These are phyloP conservation scores for Aaosphaeria pasadenensis DNA, from an alignment of 2,329 filamentous ascomycete species.

Conservation along the genomic window DNA sequence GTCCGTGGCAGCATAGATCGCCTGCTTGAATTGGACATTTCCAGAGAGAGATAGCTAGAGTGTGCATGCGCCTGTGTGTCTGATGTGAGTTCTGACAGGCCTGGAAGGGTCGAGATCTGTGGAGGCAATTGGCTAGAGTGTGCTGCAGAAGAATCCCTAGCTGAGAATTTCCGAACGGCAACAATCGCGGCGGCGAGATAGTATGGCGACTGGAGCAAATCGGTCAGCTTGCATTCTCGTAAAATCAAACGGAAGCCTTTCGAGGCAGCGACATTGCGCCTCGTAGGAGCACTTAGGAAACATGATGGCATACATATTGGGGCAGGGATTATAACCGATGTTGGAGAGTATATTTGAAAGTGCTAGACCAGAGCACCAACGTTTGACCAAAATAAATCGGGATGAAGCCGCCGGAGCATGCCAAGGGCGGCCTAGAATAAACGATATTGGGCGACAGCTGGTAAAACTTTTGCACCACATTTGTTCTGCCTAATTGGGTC, in stretches of 20 bases:
- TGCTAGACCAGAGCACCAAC: slow-evolving; percentile 25
- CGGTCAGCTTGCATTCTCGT: slow-evolving; percentile 16
- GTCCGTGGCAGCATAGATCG: too few species aligned
- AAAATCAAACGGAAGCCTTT: slow-evolving; percentile 14
- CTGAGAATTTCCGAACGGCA: slow-evolving; percentile 12
- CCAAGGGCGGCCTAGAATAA: slow-evolving; percentile 29
- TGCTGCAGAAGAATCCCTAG: slow-evolving; percentile 3
- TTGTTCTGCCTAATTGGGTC: slow-evolving; percentile 32
- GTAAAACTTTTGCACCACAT: slow-evolving; percentile 26
- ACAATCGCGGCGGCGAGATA: slow-evolving; percentile 10
- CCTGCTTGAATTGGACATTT: too few species aligned
- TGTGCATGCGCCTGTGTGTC: too few species aligned
- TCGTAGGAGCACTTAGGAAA: slow-evolving; percentile 22
- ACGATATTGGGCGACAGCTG: slow-evolving; percentile 32
- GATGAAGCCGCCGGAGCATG: slow-evolving; percentile 29
- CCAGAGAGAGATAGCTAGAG: too few species aligned
- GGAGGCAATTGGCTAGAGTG: slow-evolving; percentile 3
- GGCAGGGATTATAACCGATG: slow-evolving; percentile 32
- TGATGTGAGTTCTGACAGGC: slow-evolving; percentile 1
- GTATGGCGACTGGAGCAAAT: slow-evolving; percentile 11
- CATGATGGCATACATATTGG: slow-evolving; percentile 30
- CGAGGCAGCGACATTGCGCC: slow-evolving; percentile 19
- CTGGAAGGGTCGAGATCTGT: slow-evolving; percentile 4
- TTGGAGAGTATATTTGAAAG: slow-evolving; percentile 31
- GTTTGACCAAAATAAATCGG: slow-evolving; percentile 29